phyloP scores from a whole-genome alignment of 2,329 filamentous ascomycete species.

The Pseudopithomyces maydicus region DNA sequence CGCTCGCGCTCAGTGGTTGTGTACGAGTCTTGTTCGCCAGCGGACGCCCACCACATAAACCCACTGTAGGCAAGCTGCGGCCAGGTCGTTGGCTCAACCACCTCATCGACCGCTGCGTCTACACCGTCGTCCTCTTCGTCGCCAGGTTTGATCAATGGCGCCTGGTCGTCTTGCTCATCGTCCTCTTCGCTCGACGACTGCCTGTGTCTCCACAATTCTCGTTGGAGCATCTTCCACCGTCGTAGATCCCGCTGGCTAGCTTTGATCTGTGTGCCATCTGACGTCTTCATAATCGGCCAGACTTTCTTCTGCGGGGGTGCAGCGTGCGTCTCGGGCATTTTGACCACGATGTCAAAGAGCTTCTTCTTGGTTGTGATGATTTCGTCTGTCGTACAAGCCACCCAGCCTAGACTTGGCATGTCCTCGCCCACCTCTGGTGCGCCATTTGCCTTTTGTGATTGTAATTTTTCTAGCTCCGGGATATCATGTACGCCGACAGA shows the following conservation, averaged over 20 bases:
- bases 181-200: slow-evolving; percentile 24
- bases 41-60: slow-evolving; percentile 91
- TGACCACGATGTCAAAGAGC: slow-evolving; percentile 88
- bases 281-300: slow-evolving; percentile 77
- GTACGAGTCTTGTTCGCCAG: slow-evolving; percentile 70
- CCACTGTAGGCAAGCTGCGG: slow-evolving; percentile 77
- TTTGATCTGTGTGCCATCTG: slow-evolving; percentile 68
- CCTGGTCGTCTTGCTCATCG: slow-evolving; percentile 25
- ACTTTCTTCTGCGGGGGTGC: slow-evolving; percentile 58
- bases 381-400: slow-evolving; percentile 94
- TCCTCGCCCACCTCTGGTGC: slow-evolving; percentile 50
- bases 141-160: slow-evolving; percentile 22
- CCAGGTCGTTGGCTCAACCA: slow-evolving; percentile 66
- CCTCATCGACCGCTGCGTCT: slow-evolving; percentile 42
- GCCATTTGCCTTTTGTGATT: slow-evolving; percentile 40
- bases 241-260: slow-evolving; percentile 90
- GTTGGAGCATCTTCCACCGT: slow-evolving; percentile 59
- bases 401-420: slow-evolving; percentile 68
- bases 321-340: slow-evolving; percentile 70
- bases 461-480: slow-evolving; percentile 70
- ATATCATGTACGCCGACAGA: slow-evolving; percentile 94
- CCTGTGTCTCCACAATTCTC: slow-evolving; percentile 41
- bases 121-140: slow-evolving; percentile 39
- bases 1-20: slow-evolving; percentile 60
- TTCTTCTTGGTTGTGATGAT: slow-evolving; percentile 85